Percentiles rank a stretch among this genome's conserved stretches.
These are phyloP conservation scores for Cercis canadensis DNA, from an alignment of 306 rosid species.

Conservation along the genomic window DNA sequence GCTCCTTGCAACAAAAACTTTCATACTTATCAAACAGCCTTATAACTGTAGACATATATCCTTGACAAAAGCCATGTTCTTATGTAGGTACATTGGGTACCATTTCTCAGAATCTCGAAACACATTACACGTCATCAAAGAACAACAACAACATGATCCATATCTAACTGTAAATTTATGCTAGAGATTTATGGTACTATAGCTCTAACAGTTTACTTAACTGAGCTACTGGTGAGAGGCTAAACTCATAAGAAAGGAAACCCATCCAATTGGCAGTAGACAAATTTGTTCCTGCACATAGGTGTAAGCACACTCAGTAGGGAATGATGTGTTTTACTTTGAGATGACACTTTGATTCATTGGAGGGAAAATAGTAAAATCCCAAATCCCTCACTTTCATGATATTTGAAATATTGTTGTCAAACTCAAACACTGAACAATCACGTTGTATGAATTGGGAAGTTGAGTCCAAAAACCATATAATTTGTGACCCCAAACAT, in stretches of 20 bases:
- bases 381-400: not conserved
- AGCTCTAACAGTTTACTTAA: conserved; percentile 12
- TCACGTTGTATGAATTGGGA: conserved; percentile 20
- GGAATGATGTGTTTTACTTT: not conserved
- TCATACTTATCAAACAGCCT: not conserved
- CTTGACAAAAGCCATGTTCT: not conserved
- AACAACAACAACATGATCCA: conserved; percentile 15
- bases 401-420: conserved; percentile 20
- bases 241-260: no score
- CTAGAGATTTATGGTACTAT: not conserved
- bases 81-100: not conserved
- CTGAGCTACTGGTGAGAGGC: conserved; percentile 20
- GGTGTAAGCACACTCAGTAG: not conserved
- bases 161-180: not conserved
- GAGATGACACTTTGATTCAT: not conserved
- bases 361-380: not conserved
- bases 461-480: conserved; percentile 14
- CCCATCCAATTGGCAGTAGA: no score
- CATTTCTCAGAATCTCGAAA: conserved; percentile 10
- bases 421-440: conserved; percentile 29
- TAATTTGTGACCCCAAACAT: conserved; percentile 16
- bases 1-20: not conserved
- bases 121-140: conserved; percentile 10
- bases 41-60: not conserved
- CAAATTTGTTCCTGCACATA: not conserved